Conservation (phyloP, 768 basidiomycete species). For the Suillus subaureus region DNA sequence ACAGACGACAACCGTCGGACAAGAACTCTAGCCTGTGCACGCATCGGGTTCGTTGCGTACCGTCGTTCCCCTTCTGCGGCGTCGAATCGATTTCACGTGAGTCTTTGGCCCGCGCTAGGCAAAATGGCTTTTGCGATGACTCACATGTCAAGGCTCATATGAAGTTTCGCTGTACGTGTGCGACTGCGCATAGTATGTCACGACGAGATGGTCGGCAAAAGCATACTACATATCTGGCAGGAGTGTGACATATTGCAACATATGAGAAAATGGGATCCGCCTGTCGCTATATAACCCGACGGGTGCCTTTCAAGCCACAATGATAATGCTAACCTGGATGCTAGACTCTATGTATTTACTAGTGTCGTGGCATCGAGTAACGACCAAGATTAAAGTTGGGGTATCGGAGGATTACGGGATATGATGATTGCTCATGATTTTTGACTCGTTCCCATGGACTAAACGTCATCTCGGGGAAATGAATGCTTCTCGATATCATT, state of each 20-base stretch:
- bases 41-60: too few relatives aligned
- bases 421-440: neutral
- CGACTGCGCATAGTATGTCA: neutral
- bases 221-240: neutral
- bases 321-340: too few relatives aligned
- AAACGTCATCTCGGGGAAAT: conserved; percentile 4
- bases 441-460: conserved; percentile 10
- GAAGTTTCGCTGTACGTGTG: neutral
- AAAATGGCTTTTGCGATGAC: neutral
- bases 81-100: neutral
- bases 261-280: neutral
- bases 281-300: neutral
- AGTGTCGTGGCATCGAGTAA: neutral
- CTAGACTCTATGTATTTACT: too few relatives aligned
- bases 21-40: too few relatives aligned
- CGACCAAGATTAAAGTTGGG: neutral
- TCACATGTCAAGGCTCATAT: neutral
- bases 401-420: conserved; percentile 2
- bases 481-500: conserved; percentile 14
- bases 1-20: neutral
- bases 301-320: neutral
- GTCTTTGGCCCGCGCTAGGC: neutral
- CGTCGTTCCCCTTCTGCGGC: neutral
- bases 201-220: neutral
- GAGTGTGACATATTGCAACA: neutral